Percentiles rank a stretch among this genome's conserved stretches.
These are phyloP conservation scores for Aspergillus haitiensis DNA, from an alignment of 495 filamentous ascomycete species.

Conservation along the genomic window DNA sequence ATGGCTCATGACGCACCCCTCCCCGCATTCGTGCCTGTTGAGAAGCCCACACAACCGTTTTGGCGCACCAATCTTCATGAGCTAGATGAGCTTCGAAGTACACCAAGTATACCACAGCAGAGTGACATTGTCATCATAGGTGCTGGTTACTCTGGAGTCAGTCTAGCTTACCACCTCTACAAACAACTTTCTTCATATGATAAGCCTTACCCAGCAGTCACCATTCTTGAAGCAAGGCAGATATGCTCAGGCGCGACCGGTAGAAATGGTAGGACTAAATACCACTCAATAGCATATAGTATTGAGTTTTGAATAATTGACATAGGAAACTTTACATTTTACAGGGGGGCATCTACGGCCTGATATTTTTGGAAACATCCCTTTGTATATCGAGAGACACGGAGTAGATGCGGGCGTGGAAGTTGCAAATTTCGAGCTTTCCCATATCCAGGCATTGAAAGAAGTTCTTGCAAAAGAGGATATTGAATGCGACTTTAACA, in stretches of 20 bases:
- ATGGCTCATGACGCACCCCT: neutral
- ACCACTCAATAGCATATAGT: neutral
- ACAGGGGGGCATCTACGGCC: conserved; percentile 43
- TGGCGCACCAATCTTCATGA: conserved; percentile 61
- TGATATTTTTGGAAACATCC: conserved; percentile 34
- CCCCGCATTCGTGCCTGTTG: conserved; percentile 18
- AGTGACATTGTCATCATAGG: conserved; percentile 69
- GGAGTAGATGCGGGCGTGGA: conserved; percentile 33
- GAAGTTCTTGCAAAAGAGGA: conserved; percentile 33
- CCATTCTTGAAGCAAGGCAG: conserved; percentile 43
- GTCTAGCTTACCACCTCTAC: conserved; percentile 61
- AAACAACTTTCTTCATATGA: conserved; percentile 22
- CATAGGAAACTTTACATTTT: neutral
- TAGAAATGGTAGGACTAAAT: conserved; percentile 34
- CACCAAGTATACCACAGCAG: conserved; percentile 45
- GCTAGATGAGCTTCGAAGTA: conserved; percentile 55
- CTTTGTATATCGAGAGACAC: conserved; percentile 28
- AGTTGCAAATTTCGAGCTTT: conserved; percentile 34
- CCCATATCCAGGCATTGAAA: conserved; percentile 35
- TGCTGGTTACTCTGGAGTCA: conserved; percentile 66
- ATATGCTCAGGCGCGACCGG: conserved; percentile 47
- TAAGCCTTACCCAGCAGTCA: conserved; percentile 26
- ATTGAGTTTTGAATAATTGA: neutral
- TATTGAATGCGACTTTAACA: conserved; percentile 46
- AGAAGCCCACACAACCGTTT: conserved; percentile 63